These are phyloP conservation scores for Diaporthe ilicicola DNA, from an alignment of 2,329 filamentous ascomycete genomes.

Conservation along the genomic window DNA sequence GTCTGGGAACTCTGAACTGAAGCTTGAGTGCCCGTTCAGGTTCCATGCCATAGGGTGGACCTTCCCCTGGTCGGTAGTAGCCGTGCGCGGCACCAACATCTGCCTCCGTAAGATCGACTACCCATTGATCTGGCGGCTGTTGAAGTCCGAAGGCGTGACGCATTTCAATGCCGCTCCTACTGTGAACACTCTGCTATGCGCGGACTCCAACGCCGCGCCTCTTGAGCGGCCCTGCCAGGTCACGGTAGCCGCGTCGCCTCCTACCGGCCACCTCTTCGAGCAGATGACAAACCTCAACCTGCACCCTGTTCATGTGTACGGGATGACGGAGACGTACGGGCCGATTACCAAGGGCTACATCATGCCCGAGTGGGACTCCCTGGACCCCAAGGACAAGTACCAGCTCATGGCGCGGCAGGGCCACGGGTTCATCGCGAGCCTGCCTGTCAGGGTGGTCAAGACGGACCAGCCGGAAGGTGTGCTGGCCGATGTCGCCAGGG, in stretches of 20 bases:
- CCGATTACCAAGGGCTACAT: conserved; percentile 95
- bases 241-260: conserved; percentile 91
- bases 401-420: conserved; percentile 92
- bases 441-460: conserved; percentile 85
- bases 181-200: conserved; percentile 92
- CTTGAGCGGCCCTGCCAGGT: conserved; percentile 80
- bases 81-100: conserved; percentile 92
- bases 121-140: conserved; percentile 85
- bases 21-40: conserved; percentile 48
- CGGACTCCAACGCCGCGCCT: conserved; percentile 75
- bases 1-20: background rate
- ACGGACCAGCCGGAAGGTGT: conserved; percentile 73
- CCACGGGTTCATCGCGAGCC: conserved; percentile 85
- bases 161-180: conserved; percentile 97
- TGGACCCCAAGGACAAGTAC: conserved; percentile 81
- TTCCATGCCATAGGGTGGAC: conserved; percentile 82
- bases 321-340: conserved; percentile 87
- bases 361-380: conserved; percentile 82
- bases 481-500: conserved; percentile 62
- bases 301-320: conserved; percentile 92
- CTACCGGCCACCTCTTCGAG: conserved; percentile 89
- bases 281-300: conserved; percentile 87
- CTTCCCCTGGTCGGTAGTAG: conserved; percentile 92
- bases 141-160: conserved; percentile 87
- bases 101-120: conserved; percentile 97